Conservation (phyloP, 306 rosid genomes). For the Amphicarpaea edgeworthii region DNA sequence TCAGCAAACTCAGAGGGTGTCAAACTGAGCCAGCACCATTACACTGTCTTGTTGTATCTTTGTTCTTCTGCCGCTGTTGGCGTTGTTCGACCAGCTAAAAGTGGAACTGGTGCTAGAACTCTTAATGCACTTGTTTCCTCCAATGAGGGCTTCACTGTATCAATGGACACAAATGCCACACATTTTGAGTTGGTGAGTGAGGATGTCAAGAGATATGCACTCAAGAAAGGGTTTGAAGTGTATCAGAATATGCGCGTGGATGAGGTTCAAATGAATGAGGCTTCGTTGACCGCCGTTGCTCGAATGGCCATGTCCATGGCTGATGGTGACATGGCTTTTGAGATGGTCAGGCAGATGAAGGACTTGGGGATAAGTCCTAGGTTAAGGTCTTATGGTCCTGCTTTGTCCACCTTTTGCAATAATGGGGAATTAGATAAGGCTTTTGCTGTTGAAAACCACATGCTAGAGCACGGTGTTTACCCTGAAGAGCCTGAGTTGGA, state of each 20-base stretch:
- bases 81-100: slow-evolving; percentile 84
- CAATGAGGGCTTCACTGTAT: neutral
- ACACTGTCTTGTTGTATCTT: slow-evolving; percentile 79
- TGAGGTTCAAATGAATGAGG: slow-evolving; percentile 79
- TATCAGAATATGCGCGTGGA: slow-evolving; percentile 71
- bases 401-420: slow-evolving; percentile 71
- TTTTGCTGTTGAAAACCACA: slow-evolving; percentile 83
- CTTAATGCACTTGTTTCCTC: slow-evolving; percentile 49
- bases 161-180: slow-evolving; percentile 2
- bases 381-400: slow-evolving; percentile 88
- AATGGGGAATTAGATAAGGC: slow-evolving; percentile 80
- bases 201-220: slow-evolving; percentile 75
- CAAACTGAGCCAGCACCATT: slow-evolving; percentile 72
- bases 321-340: slow-evolving; percentile 89
- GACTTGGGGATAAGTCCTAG: slow-evolving; percentile 76
- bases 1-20: slow-evolving; percentile 61
- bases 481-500: slow-evolving; percentile 94
- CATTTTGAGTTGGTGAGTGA: slow-evolving; percentile 59
- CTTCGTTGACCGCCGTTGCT: slow-evolving; percentile 92
- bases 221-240: slow-evolving; percentile 76
- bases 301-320: slow-evolving; percentile 95
- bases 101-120: slow-evolving; percentile 70
- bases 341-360: slow-evolving; percentile 90
- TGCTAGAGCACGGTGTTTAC: slow-evolving; percentile 81
- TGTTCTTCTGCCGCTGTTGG: slow-evolving; percentile 95